phyloP scores from a whole-genome alignment of 805 yeast genomes.

The Ogataea allantospora region DNA sequence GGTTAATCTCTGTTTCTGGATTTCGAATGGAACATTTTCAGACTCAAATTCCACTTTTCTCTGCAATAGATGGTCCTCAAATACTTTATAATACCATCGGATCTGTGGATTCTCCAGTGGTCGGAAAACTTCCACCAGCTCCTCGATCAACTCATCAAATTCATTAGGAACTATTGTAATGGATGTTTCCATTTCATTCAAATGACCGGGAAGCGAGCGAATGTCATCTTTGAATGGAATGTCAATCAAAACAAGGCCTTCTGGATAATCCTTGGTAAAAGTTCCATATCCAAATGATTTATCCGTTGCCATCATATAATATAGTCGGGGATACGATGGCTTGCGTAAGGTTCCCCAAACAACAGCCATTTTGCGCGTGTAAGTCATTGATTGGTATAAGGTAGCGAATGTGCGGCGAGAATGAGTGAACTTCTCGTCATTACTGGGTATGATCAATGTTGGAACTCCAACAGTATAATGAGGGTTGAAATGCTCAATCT shows the following conservation, averaged over 20 bases:
- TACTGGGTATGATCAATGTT: slow-evolving; percentile 64
- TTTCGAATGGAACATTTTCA: slow-evolving; percentile 7
- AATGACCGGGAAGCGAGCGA: slow-evolving; percentile 54
- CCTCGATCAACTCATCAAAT: slow-evolving; percentile 25
- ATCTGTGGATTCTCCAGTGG: slow-evolving; percentile 55
- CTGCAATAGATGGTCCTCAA: slow-evolving; percentile 68
- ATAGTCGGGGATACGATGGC: slow-evolving; percentile 54
- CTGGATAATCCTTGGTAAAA: slow-evolving; percentile 41
- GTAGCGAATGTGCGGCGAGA: slow-evolving; percentile 68
- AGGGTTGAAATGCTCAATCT: slow-evolving; percentile 43
- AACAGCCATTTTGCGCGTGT: slow-evolving; percentile 55
- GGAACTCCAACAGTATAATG: slow-evolving; percentile 55
- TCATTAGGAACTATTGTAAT: slow-evolving; percentile 16
- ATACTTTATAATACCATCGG: slow-evolving; percentile 60
- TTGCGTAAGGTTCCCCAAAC: slow-evolving; percentile 67
- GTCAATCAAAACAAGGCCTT: slow-evolving; percentile 69
- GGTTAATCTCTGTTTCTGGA: slow-evolving; percentile 18
- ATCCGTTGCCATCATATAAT: slow-evolving; percentile 57
- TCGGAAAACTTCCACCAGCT: slow-evolving; percentile 33
- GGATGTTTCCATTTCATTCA: slow-evolving; percentile 23
- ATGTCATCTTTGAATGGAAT: slow-evolving; percentile 78
- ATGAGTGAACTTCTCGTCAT: slow-evolving; percentile 53
- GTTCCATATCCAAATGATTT: slow-evolving; percentile 16
- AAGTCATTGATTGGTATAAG: slow-evolving; percentile 57
- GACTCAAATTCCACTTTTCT: slow-evolving; percentile 37